These are phyloP conservation scores for Colletotrichum horii DNA, from an alignment of 2,329 filamentous ascomycete genomes.

Conservation along the genomic window DNA sequence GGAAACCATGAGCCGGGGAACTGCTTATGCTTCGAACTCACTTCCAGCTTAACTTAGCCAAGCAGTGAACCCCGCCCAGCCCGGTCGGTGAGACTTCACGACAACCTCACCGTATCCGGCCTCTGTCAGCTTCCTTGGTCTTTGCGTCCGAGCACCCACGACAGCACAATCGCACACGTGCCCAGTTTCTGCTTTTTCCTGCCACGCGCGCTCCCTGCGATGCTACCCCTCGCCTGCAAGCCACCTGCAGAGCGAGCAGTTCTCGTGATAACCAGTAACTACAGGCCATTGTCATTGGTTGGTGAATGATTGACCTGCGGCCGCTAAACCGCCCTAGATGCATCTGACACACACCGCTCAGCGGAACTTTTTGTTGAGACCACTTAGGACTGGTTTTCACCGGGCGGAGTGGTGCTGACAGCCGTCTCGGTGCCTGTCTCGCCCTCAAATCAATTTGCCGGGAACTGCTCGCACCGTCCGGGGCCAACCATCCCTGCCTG, in stretches of 20 bases:
- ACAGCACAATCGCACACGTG: slow-evolving; percentile 4
- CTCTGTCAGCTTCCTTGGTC: neutral
- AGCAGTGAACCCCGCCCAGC: neutral
- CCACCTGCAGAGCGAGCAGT: slow-evolving; percentile 15
- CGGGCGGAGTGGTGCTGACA: neutral
- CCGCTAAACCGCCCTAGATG: slow-evolving; percentile 16
- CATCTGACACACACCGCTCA: slow-evolving; percentile 23
- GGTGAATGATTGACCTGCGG: neutral
- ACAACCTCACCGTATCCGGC: neutral
- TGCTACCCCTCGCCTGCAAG: slow-evolving; percentile 19
- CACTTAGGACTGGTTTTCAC: neutral
- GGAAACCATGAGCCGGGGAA: slow-evolving; percentile 3
- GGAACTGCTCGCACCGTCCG: neutral
- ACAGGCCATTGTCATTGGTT: neutral
- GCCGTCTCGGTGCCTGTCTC: neutral
- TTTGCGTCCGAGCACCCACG: neutral
- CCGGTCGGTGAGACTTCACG: neutral
- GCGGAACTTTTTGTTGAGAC: slow-evolving; percentile 17
- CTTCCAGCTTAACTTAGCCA: neutral
- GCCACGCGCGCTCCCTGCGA: slow-evolving; percentile 2
- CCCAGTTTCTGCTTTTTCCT: slow-evolving; percentile 9
- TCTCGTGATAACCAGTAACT: slow-evolving; percentile 9
- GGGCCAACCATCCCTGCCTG: neutral
- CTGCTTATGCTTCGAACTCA: neutral
- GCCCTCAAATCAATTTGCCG: neutral